Percentiles rank a stretch among this genome's conserved stretches.
phyloP scores from a whole-genome alignment of 2,329 filamentous ascomycete species.

The Trichoderma sp. region DNA sequence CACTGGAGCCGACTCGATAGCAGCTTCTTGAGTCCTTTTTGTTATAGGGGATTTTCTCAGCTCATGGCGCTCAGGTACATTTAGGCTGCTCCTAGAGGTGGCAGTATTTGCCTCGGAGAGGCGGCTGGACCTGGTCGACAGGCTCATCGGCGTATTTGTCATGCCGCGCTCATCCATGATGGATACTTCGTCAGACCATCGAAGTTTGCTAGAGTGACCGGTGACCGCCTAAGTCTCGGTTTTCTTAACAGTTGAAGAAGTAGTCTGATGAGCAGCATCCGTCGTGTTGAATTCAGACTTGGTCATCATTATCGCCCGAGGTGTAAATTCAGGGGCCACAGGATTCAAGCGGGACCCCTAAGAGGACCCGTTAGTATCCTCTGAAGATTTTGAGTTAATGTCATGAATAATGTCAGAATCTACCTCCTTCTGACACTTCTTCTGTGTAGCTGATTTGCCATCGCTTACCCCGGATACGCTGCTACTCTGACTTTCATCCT shows the following conservation, averaged over 20 bases:
- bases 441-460: constrained; percentile 40
- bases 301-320: constrained; percentile 38
- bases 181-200: constrained; percentile 41
- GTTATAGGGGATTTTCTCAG: constrained; percentile 31
- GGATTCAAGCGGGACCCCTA: constrained; percentile 61
- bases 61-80: constrained; percentile 26
- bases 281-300: background rate
- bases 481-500: constrained; percentile 30
- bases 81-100: constrained; percentile 14
- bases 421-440: constrained; percentile 55
- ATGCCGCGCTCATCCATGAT: constrained; percentile 1
- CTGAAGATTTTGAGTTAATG: constrained; percentile 32
- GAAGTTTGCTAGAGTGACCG: constrained; percentile 27
- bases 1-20: background rate
- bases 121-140: constrained; percentile 7
- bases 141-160: constrained; percentile 6
- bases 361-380: constrained; percentile 33
- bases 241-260: background rate
- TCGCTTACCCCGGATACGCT: constrained; percentile 33
- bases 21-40: background rate
- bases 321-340: constrained; percentile 59
- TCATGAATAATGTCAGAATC: constrained; percentile 43
- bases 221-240: constrained; percentile 6
- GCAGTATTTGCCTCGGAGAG: background rate
- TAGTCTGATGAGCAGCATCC: background rate